Conservation (phyloP, 148 eudicot genomes). For the Nyssa sinensis region DNA sequence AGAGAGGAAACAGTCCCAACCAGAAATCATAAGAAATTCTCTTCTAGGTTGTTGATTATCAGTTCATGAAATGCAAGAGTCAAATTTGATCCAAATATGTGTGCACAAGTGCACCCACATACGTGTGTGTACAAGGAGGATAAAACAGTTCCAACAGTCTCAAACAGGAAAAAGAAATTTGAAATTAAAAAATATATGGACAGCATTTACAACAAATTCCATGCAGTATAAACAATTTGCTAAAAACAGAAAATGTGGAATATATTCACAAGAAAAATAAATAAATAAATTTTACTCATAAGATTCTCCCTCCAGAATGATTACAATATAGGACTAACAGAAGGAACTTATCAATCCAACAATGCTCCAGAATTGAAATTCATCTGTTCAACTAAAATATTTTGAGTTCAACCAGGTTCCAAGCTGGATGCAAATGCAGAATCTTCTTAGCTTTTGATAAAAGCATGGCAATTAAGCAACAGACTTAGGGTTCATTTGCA, state of each 20-base stretch:
- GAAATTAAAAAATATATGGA: not conserved
- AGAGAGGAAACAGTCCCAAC: slow-evolving; percentile 8
- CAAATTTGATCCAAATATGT: too few relatives aligned
- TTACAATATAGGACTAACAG: too few relatives aligned
- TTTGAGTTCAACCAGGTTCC: too few relatives aligned
- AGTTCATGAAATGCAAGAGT: not conserved
- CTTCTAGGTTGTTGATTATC: not conserved
- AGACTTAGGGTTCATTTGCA: not conserved
- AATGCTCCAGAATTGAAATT: too few relatives aligned
- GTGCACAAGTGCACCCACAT: not conserved
- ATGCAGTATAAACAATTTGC: not conserved
- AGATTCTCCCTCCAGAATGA: too few relatives aligned
- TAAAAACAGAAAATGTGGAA: not conserved
- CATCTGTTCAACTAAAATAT: too few relatives aligned
- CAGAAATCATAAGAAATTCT: not conserved
- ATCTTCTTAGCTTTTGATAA: not conserved
- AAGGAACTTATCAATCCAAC: too few relatives aligned
- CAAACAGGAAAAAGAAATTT: not conserved
- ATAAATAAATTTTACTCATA: not conserved
- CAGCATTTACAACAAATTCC: not conserved
- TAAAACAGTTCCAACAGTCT: not conserved
- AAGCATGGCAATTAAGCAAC: too few relatives aligned
- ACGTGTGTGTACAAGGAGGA: too few relatives aligned
- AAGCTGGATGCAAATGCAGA: too few relatives aligned
- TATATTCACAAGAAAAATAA: not conserved